phyloP scores from a whole-genome alignment of 2,329 filamentous ascomycete species.

The Fusarium gaditjirri region DNA sequence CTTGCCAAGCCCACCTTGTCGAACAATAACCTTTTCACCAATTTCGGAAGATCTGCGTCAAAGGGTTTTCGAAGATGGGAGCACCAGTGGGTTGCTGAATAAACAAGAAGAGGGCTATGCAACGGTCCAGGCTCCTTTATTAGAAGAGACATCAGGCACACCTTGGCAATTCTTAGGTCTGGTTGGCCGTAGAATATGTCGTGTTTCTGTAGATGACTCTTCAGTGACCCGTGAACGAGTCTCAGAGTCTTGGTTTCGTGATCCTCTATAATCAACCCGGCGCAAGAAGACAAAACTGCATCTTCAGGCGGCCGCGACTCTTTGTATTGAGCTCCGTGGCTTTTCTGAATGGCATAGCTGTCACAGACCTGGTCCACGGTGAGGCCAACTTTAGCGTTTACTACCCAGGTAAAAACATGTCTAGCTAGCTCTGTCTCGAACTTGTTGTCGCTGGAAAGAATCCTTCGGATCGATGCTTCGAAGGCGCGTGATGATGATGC shows the following conservation, averaged over 20 bases:
- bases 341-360: not conserved
- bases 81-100: not conserved
- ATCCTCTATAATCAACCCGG: not conserved
- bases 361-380: not conserved
- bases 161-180: not conserved
- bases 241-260: not conserved
- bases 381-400: not conserved
- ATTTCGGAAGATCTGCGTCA: not conserved
- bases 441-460: not conserved
- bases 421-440: not conserved
- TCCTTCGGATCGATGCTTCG: not conserved
- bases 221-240: not conserved
- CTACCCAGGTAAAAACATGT: not conserved
- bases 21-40: no score
- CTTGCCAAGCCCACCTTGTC: not conserved
- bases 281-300: not conserved
- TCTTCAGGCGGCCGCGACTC: not conserved
- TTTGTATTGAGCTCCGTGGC: not conserved
- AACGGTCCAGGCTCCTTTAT: not conserved
- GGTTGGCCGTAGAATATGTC: not conserved
- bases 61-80: not conserved
- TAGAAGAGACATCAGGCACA: not conserved
- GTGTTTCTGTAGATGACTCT: not conserved
- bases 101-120: not conserved
- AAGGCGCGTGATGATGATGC: not conserved